Evolutionary conservation across 495 filamentous ascomycete genomes (phyloP), one percentile per base, ranked within the genome.

Genomic region (Tricharina praecox): DNA sequence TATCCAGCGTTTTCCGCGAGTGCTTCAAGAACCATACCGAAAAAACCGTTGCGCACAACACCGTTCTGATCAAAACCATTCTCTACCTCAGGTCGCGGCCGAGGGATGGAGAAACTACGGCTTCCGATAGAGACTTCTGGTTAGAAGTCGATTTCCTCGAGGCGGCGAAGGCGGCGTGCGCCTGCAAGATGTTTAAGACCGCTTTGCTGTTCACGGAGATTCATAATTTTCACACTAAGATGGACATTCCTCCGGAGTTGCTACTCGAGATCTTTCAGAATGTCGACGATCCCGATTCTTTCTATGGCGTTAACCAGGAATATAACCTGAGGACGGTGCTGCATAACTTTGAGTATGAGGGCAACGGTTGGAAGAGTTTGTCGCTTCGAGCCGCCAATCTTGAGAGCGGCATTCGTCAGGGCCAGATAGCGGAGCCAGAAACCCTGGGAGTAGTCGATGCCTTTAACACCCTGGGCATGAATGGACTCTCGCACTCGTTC

Each of bases 281-380:
- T 48, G 79, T 96, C 30, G 87, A 94, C 62, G 90, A 97, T 60
- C 87, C 86, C 11, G 90, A 97, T 59, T 76, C 87, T 15, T 96
- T 87, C 61, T 96, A 97, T 56, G 90, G 90, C n/a, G 77, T 96
- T 18, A 72, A 80, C 39, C 82, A 92, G 60, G 73, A 71, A 19
- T 73, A 84, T 9, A 82, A 75, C 38, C 65, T 97, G 33, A 67
- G 70, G 13, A 80, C 79, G 0, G 78, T 95, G 5, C 70, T 93
- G 53, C 75, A 81, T 21, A 76, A 78, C 23, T 70, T 95, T n/a
- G 86, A 94, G 53, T 88, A 93, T 56, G 92, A 97, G 64, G 72
- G 76, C 36, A 78, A 90, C 51, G 87, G 87, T 0, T 70, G 78
- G 52, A 94, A 93, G 57, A 88, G 82, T 46, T 73, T 97, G 32